A percentile compares a stretch with the other conserved stretches of the same genome.
These are phyloP conservation scores for Voacanga thouarsii DNA, from an alignment of 257 asterid species.

Conservation along the genomic window DNA sequence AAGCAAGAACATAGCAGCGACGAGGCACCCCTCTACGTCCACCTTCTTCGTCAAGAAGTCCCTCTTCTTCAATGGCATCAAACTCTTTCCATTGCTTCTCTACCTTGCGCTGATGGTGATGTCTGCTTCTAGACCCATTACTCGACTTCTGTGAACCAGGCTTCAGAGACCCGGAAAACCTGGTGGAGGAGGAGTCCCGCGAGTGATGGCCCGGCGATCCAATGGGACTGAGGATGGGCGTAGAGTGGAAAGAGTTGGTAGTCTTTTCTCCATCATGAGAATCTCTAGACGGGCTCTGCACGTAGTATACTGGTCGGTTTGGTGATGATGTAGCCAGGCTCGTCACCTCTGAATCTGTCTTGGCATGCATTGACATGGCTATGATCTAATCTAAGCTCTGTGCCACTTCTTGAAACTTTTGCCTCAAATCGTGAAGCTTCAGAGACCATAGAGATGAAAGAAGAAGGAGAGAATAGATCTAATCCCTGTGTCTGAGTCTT, in stretches of 20 bases:
- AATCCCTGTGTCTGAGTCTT: not conserved
- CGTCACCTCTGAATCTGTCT: slow-evolving; percentile 91
- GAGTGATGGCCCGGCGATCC: slow-evolving; percentile 97
- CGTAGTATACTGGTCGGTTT: slow-evolving; percentile 77
- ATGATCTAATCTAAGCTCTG: not conserved
- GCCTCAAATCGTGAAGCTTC: not conserved
- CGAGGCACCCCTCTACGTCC: slow-evolving; percentile 42
- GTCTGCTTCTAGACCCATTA: slow-evolving; percentile 59
- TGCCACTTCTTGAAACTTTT: too few relatives aligned
- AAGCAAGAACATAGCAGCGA: slow-evolving; percentile 66
- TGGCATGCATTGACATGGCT: slow-evolving; percentile 63
- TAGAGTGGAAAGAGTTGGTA: slow-evolving; percentile 80
- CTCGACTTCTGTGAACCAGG: slow-evolving; percentile 86
- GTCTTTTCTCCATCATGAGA: slow-evolving; percentile 97
- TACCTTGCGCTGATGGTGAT: slow-evolving; percentile 31
- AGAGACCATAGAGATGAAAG: not conserved
- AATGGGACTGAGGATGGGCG: slow-evolving; percentile 80
- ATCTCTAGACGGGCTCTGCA: slow-evolving; percentile 92
- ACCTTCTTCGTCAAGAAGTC: slow-evolving; percentile 67
- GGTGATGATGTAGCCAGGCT: slow-evolving; percentile 87
- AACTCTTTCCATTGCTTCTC: slow-evolving; percentile 69
- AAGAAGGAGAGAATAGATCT: not conserved
- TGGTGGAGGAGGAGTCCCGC: slow-evolving; percentile 84
- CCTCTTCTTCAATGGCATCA: slow-evolving; percentile 93
- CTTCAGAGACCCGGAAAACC: slow-evolving; percentile 79